A percentile compares a stretch with the other conserved stretches of the same genome.
These are phyloP conservation scores for Blastomyces emzantsi DNA, from an alignment of 2,329 filamentous ascomycete species.

Conservation along the genomic window DNA sequence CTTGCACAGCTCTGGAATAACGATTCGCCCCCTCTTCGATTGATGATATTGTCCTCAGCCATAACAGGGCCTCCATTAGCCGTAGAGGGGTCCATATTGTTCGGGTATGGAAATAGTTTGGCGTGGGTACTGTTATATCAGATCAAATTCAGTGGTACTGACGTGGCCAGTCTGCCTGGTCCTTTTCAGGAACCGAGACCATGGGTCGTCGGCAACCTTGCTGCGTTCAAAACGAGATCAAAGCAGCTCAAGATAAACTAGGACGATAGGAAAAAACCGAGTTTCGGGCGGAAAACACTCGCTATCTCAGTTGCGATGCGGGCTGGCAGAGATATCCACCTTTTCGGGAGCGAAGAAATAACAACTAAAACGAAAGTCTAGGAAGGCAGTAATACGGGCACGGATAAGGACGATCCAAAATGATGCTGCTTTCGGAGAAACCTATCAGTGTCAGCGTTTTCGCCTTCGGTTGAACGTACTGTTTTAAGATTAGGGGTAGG, in stretches of 20 bases:
- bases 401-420: neutral
- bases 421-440: neutral
- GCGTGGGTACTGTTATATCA: slow-evolving; percentile 1
- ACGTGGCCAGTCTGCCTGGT: slow-evolving; percentile 17
- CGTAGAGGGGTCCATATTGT: slow-evolving; percentile 29
- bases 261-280: neutral
- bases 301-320: neutral
- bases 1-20: slow-evolving; percentile 92
- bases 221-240: neutral
- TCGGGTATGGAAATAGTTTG: neutral
- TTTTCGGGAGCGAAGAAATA: neutral
- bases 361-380: neutral
- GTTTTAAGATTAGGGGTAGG: neutral
- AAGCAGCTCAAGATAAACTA: neutral
- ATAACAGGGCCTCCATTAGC: slow-evolving; percentile 36
- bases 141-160: slow-evolving; percentile 3
- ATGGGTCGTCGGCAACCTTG: slow-evolving; percentile 12
- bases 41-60: slow-evolving; percentile 90
- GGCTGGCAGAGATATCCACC: neutral
- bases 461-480: neutral
- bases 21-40: slow-evolving; percentile 89
- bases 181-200: slow-evolving; percentile 14
- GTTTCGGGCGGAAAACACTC: neutral
- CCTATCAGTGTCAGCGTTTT: neutral
- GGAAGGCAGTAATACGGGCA: neutral